Conservation (phyloP, 1,284 basidiomycete species). For the Apiotrichum sp. region DNA sequence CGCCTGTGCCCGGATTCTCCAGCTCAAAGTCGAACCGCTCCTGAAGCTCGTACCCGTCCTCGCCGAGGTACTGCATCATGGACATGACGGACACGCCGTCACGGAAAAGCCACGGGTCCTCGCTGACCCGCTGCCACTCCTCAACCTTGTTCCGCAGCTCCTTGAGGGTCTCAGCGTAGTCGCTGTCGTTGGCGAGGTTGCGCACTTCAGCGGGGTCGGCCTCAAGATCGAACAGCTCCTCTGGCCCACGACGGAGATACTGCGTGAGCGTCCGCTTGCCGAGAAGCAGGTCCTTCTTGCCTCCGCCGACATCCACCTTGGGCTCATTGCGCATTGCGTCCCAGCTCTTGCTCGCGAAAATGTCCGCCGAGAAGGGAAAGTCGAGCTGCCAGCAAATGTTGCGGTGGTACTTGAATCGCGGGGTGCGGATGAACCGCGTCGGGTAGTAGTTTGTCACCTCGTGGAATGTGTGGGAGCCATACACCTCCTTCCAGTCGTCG, state of each 20-base stretch:
- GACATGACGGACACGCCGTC: slow-evolving; percentile 9
- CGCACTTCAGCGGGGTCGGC: slow-evolving; percentile 20
- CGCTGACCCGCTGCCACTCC: slow-evolving; percentile 19
- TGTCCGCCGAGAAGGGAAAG: slow-evolving; percentile 23
- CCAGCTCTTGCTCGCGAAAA: slow-evolving; percentile 19
- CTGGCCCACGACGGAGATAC: slow-evolving; percentile 16
- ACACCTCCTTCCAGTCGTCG: slow-evolving; percentile 16
- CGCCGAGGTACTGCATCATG: not conserved
- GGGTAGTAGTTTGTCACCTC: slow-evolving; percentile 26
- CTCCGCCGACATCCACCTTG: not conserved
- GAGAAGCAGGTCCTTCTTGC: slow-evolving; percentile 6
- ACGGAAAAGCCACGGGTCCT: slow-evolving; percentile 20
- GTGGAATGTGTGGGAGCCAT: slow-evolving; percentile 26
- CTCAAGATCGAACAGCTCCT: slow-evolving; percentile 24
- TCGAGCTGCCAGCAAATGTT: slow-evolving; percentile 26
- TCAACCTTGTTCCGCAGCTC: slow-evolving; percentile 13
- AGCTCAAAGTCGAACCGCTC: slow-evolving; percentile 11
- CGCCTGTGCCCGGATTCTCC: not conserved
- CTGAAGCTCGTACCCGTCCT: slow-evolving; percentile 4
- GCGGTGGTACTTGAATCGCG: slow-evolving; percentile 24
- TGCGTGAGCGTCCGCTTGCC: slow-evolving; percentile 14
- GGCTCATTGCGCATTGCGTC: slow-evolving; percentile 16
- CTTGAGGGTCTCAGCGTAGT: slow-evolving; percentile 3
- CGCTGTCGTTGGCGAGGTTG: slow-evolving; percentile 18
- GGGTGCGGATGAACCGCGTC: slow-evolving; percentile 18